Base-by-base conservation (phyloP, 495 filamentous ascomycete genomes). In the Penicillium goetzii region DNA sequence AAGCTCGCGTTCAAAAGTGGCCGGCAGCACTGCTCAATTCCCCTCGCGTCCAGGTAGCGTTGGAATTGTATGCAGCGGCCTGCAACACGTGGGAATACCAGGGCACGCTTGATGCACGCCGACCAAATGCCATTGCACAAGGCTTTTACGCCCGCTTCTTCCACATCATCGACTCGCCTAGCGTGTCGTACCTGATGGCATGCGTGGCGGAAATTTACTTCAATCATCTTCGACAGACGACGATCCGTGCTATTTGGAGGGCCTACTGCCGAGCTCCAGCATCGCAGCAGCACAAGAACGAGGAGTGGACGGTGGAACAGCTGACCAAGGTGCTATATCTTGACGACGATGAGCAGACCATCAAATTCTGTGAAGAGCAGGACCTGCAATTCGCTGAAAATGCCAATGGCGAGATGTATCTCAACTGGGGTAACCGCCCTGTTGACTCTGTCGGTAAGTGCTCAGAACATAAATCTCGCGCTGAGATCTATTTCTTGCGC, bases 151-250 rank as follows among this genome's bases (percentile, higher is more conserved):
- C 81, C 21, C 84, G 87, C 28, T 95, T 95, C 71, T 98, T 96
- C 77, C 80, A 80, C 2, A 80, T 95, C 40, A 78, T 97, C 43
- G 82, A 86, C 57, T 88, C 89, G 11, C 83, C 83, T 2, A 75
- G 81, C 55, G 86, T 93, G 2, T 92, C 94, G 0, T 98, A 97
- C 74, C 84, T 93, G 21, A 94, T 96, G 89, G 94, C 90, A 7
- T 97, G 94, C 72, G 89, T 97, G 41, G 93, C 93, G 2, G 93
- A 97, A 71, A 88, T 93, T 17, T 91, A 93, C 65, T 98, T 98
- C 76, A 90, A 88, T 56, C 79, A 86, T 17, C 80, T 98, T 26
- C 91, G 95, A 23, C 88, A 89, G 61, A 86, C 83, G 21, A 88
- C 92, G 6, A 81, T 98, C 49, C 87, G 88, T 59, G 84, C 88